Evolutionary conservation across 2,329 filamentous ascomycete species (phyloP).

Genomic region (Ophiostoma sp.): DNA sequence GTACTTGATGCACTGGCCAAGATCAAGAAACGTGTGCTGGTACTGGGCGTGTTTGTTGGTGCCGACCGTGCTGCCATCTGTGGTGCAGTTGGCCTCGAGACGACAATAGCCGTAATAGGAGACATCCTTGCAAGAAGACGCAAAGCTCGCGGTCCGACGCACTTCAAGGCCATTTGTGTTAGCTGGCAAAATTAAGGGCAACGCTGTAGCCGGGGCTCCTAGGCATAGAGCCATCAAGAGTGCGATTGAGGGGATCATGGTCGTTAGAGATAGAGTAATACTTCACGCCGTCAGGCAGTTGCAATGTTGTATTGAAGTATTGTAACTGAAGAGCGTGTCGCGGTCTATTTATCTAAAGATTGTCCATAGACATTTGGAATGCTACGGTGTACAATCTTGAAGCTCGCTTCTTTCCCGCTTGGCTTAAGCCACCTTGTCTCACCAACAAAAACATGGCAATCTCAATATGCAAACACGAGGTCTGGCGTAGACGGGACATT

Average conservation of each 20-base stretch:
- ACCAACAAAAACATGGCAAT: not conserved
- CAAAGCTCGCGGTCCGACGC: slow-evolving; percentile 17
- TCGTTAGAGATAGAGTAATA: not conserved
- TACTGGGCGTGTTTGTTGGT: not conserved
- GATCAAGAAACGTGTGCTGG: slow-evolving; percentile 24
- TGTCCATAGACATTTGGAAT: not conserved
- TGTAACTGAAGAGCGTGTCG: too few species aligned
- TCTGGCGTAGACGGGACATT: not conserved
- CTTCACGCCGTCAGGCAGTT: not conserved
- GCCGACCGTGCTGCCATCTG: slow-evolving; percentile 16
- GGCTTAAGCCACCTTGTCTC: not conserved
- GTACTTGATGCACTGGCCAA: slow-evolving; percentile 26
- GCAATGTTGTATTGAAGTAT: not conserved
- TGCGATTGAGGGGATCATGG: not conserved
- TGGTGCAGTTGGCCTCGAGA: slow-evolving; percentile 24
- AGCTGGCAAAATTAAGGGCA: not conserved
- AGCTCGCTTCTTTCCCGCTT: not conserved
- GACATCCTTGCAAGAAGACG: slow-evolving; percentile 20
- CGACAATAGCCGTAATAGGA: slow-evolving; percentile 26
- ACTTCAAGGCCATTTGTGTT: not conserved
- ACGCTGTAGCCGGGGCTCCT: not conserved
- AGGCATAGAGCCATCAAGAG: not conserved
- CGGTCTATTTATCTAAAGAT: not conserved
- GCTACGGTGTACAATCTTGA: too few species aligned
- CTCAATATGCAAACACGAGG: not conserved